These are phyloP conservation scores for Arachis monticola DNA, from an alignment of 331 rosid genomes.

Conservation along the genomic window DNA sequence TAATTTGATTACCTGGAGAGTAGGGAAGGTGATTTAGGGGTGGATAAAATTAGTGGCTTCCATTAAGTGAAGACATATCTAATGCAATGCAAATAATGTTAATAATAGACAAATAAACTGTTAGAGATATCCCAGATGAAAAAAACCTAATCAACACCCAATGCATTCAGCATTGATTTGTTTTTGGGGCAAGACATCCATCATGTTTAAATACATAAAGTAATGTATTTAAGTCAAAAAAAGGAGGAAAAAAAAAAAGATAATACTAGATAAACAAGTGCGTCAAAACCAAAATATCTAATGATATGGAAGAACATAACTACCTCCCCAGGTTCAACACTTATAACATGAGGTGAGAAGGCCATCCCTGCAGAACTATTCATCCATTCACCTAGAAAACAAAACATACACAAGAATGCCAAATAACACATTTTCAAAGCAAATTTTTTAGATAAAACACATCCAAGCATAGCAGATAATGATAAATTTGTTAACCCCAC, in stretches of 20 bases:
- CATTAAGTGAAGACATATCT: too few species aligned
- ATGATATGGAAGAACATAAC: conserved; percentile 34
- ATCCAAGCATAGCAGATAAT: conserved; percentile 25
- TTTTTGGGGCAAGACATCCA: background rate
- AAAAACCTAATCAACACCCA: too few species aligned
- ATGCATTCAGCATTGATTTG: too few species aligned
- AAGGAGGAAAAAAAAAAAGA: background rate
- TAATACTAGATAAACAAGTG: background rate
- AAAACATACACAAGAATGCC: conserved; percentile 29
- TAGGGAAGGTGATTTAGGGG: too few species aligned
- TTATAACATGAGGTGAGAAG: conserved; percentile 92
- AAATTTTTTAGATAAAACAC: too few species aligned
- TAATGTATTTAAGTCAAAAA: background rate
- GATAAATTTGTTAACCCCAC: background rate
- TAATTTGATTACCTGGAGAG: too few species aligned
- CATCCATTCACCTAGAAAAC: conserved; percentile 90
- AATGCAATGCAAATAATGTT: background rate
- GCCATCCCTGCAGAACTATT: conserved; percentile 95
- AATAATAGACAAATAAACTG: conserved; percentile 6
- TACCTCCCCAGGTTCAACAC: conserved; percentile 85
- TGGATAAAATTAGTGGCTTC: too few species aligned
- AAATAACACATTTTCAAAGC: background rate
- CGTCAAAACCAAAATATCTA: conserved; percentile 29
- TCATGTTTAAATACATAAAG: background rate
- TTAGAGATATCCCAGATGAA: background rate